Evolutionary conservation across 345 rosid genomes (phyloP).

Genomic region (Pistacia integerrima): DNA sequence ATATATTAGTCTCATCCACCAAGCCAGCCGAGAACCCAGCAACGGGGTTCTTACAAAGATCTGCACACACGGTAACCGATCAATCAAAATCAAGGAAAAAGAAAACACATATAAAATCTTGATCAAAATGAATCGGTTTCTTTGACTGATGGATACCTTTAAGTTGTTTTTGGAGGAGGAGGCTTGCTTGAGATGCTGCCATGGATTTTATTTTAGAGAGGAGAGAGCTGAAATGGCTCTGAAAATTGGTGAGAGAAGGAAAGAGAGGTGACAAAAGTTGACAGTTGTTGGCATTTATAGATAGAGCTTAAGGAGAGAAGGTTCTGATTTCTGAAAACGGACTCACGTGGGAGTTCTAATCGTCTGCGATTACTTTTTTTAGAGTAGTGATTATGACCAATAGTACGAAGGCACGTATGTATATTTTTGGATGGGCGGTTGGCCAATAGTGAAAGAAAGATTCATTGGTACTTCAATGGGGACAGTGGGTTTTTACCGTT

Average conservation of each 20-base stretch:
- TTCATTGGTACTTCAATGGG: not conserved
- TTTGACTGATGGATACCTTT: constrained; percentile 44
- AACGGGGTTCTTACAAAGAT: constrained; percentile 95
- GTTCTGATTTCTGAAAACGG: constrained; percentile 26
- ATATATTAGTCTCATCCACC: constrained; percentile 87
- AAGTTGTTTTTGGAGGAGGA: constrained; percentile 95
- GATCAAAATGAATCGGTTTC: not conserved
- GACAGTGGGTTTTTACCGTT: not conserved
- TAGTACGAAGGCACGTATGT: not conserved
- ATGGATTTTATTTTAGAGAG: constrained; percentile 15
- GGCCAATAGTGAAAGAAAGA: not conserved
- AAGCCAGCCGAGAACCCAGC: constrained; percentile 99
- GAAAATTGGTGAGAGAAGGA: not conserved
- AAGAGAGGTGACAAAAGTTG: not conserved
- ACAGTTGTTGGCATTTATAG: constrained; percentile 20
- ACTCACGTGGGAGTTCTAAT: not conserved
- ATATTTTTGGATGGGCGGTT: not conserved
- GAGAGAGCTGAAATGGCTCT: constrained; percentile 3
- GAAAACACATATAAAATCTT: not conserved
- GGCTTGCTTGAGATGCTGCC: constrained; percentile 81
- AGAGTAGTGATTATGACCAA: rapidly evolving
- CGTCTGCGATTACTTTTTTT: not conserved
- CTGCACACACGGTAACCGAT: constrained; percentile 48
- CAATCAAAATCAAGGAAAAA: constrained; percentile 19
- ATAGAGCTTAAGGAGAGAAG: constrained; percentile 12